Conservation (phyloP, 495 filamentous ascomycete species). For the Penicillium nucicola region DNA sequence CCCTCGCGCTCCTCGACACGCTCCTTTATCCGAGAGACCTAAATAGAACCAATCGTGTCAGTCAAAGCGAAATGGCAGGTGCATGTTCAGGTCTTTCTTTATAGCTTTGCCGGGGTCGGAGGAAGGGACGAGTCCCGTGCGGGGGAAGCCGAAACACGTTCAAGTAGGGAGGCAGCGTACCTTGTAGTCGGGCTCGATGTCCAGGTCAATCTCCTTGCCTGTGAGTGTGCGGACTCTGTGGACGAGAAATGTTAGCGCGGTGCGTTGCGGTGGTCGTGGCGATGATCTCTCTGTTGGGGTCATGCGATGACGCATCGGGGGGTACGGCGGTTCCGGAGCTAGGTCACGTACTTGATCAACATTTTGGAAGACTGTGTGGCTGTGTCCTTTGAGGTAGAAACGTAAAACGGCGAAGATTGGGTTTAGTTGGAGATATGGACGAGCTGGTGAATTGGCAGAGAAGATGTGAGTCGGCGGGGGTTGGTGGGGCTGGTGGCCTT, state of each 20-base stretch:
- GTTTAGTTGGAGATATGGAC: background rate
- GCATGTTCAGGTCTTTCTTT: background rate
- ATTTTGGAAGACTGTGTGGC: slow-evolving; percentile 24
- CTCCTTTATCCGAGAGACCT: slow-evolving; percentile 96
- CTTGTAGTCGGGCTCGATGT: slow-evolving; percentile 92
- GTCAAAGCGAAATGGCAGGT: background rate
- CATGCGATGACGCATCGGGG: slow-evolving; percentile 21
- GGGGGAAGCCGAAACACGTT: background rate
- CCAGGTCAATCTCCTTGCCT: slow-evolving; percentile 97
- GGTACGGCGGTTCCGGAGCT: background rate
- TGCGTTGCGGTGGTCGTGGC: slow-evolving; percentile 2
- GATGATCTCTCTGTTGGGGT: slow-evolving; percentile 1
- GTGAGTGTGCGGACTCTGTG: slow-evolving; percentile 94
- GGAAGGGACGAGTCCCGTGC: background rate
- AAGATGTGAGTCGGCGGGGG: slow-evolving; percentile 26
- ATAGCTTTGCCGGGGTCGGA: background rate
- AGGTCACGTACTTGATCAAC: slow-evolving; percentile 46
- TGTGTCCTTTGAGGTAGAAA: background rate
- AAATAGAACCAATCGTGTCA: background rate
- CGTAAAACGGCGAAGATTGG: background rate
- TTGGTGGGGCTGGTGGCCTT: slow-evolving; percentile 28
- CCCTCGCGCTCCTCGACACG: slow-evolving; percentile 98
- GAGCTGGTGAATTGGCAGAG: slow-evolving; percentile 13
- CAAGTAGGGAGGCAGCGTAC: slow-evolving; percentile 42
- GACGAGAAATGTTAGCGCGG: slow-evolving; percentile 10